A percentile compares a stretch with the other conserved stretches of the same genome.
Conservation (phyloP, 1,139 yeast species). For the Yamadazyma dushanensis region DNA sequence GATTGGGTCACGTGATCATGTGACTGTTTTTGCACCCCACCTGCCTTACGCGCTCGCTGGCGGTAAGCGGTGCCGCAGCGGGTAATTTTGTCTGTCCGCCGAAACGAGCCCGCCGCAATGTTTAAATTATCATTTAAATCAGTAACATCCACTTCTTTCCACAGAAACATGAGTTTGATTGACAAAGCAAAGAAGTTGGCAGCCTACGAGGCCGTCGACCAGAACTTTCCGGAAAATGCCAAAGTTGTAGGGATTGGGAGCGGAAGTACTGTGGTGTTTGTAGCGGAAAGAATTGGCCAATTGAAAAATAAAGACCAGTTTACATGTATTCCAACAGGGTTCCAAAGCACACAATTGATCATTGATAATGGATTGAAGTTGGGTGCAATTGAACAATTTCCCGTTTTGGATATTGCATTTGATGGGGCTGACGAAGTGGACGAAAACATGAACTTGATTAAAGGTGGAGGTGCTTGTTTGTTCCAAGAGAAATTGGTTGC, state of each 20-base stretch:
- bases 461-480: constrained; percentile 98
- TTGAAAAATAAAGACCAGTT: constrained; percentile 54
- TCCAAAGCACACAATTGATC: constrained; percentile 87
- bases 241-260: constrained; percentile 91
- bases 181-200: constrained; percentile 81
- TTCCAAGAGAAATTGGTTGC: constrained; percentile 97
- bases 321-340: constrained; percentile 92
- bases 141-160: background rate
- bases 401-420: constrained; percentile 84
- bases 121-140: background rate
- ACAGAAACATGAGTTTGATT: constrained; percentile 26
- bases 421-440: constrained; percentile 99
- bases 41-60: no score
- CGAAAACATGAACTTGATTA: constrained; percentile 71
- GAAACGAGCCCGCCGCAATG: background rate
- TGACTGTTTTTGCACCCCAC: no score
- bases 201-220: constrained; percentile 91
- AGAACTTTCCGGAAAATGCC: constrained; percentile 70
- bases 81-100: no score
- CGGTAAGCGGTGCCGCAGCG: no score
- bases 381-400: constrained; percentile 81
- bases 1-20: no score
- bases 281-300: constrained; percentile 91
- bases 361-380: constrained; percentile 75
- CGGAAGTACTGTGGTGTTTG: constrained; percentile 95